phyloP scores from a whole-genome alignment of 768 basidiomycete genomes.

The Austroboletus eburneus region DNA sequence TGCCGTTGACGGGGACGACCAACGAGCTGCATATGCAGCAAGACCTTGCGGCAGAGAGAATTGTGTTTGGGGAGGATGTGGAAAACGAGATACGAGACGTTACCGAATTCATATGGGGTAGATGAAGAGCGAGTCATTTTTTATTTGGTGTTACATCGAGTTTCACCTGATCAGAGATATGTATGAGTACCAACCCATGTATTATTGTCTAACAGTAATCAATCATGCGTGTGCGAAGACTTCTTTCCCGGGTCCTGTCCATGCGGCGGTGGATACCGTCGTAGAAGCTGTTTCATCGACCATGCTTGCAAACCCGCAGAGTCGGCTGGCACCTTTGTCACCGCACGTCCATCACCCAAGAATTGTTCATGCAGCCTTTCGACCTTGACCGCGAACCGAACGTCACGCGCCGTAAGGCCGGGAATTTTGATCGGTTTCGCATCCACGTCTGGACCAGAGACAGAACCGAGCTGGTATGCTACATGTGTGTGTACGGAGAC shows the following conservation, averaged over 20 bases:
- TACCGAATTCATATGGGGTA: constrained; percentile 30
- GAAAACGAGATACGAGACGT: constrained; percentile 21
- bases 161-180: not conserved
- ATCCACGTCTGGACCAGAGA: constrained; percentile 6
- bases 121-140: not conserved
- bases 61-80: constrained; percentile 33
- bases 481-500: constrained; percentile 26
- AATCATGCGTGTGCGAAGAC: not conserved
- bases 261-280: constrained; percentile 13
- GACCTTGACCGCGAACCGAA: constrained; percentile 44
- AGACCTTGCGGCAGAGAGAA: constrained; percentile 45
- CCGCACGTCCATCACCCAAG: constrained; percentile 18
- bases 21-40: constrained; percentile 64
- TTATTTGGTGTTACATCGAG: too few species aligned
- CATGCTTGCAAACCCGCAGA: constrained; percentile 9
- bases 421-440: constrained; percentile 22
- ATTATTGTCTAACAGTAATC: constrained; percentile 3
- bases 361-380: constrained; percentile 33
- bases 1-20: constrained; percentile 74
- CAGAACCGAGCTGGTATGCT: constrained; percentile 13
- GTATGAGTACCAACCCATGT: not conserved
- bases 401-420: constrained; percentile 48
- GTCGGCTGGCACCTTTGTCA: constrained; percentile 18
- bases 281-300: constrained; percentile 25
- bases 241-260: not conserved